A percentile compares a stretch with the other conserved stretches of the same genome.
These are phyloP conservation scores for Pseudopithomyces maydicus DNA, from an alignment of 2,329 filamentous ascomycete genomes.

Conservation along the genomic window DNA sequence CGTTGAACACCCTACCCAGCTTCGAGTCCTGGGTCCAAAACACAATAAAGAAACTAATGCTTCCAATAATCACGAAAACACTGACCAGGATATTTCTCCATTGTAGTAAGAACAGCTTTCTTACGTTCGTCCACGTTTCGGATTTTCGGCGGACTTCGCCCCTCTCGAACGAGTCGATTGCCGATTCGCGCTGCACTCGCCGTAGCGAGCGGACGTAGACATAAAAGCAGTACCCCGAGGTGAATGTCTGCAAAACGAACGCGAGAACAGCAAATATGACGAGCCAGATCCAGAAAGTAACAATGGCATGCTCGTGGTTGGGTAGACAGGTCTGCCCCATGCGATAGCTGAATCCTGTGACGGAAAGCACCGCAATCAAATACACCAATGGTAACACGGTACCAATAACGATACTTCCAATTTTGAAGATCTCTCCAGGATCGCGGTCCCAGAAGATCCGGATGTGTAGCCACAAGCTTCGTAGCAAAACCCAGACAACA, in stretches of 20 bases:
- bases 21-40: slow-evolving; percentile 35
- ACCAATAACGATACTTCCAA: slow-evolving; percentile 35
- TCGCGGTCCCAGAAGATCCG: slow-evolving; percentile 45
- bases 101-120: slow-evolving; percentile 29
- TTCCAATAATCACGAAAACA: slow-evolving; percentile 31
- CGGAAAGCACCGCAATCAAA: slow-evolving; percentile 34
- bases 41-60: slow-evolving; percentile 32
- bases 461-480: slow-evolving; percentile 46
- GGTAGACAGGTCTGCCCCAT: slow-evolving; percentile 43
- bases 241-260: slow-evolving; percentile 37
- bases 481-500: slow-evolving; percentile 69
- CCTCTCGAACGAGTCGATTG: slow-evolving; percentile 7
- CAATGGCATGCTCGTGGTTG: slow-evolving; percentile 40
- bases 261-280: slow-evolving; percentile 36
- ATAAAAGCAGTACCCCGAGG: slow-evolving; percentile 41
- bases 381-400: slow-evolving; percentile 36
- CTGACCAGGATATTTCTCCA: slow-evolving; percentile 36
- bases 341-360: slow-evolving; percentile 46
- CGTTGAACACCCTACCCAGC: slow-evolving; percentile 26
- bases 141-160: slow-evolving; percentile 6
- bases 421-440: slow-evolving; percentile 36
- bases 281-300: slow-evolving; percentile 46
- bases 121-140: slow-evolving; percentile 29
- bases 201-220: slow-evolving; percentile 36
- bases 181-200: slow-evolving; percentile 7